Conservation (phyloP, 768 basidiomycete genomes). For the Tremella yokohamensis region DNA sequence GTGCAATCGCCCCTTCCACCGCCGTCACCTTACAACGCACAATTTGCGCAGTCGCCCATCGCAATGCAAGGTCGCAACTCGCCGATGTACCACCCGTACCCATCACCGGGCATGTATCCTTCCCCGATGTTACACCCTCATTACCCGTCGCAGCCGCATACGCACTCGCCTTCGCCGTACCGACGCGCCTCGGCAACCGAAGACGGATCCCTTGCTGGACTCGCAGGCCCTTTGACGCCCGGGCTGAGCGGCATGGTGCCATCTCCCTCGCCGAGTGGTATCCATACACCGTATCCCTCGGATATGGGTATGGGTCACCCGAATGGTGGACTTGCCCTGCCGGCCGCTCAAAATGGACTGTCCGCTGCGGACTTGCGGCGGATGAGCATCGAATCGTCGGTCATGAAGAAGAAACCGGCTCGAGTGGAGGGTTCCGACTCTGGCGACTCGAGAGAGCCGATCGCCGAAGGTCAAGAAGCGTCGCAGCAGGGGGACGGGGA, state of each 20-base stretch:
- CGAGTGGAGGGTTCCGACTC: neutral
- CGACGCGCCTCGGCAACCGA: constrained; percentile 10
- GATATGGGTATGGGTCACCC: constrained; percentile 19
- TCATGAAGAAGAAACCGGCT: constrained; percentile 19
- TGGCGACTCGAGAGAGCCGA: neutral
- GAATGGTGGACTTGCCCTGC: neutral
- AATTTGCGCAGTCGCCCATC: constrained; percentile 7
- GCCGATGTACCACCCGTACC: constrained; percentile 20
- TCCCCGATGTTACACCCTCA: constrained; percentile 32
- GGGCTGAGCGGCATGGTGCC: constrained; percentile 13
- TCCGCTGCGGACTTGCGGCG: constrained; percentile 16
- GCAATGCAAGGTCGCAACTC: constrained; percentile 6
- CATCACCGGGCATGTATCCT: constrained; percentile 36
- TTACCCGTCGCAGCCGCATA: constrained; percentile 9
- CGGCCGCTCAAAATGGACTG: neutral
- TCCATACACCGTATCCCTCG: constrained; percentile 12
- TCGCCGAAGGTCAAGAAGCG: neutral
- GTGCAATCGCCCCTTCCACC: constrained; percentile 12
- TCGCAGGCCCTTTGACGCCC: constrained; percentile 28
- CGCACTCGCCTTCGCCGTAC: constrained; percentile 18
- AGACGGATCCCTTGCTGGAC: constrained; percentile 7
- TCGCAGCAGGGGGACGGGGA: neutral
- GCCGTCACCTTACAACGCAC: constrained; percentile 10
- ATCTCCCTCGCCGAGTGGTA: constrained; percentile 1
- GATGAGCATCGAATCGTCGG: constrained; percentile 19